Evolutionary conservation across 345 rosid genomes (phyloP).

Genomic region (Ricinus communis): DNA sequence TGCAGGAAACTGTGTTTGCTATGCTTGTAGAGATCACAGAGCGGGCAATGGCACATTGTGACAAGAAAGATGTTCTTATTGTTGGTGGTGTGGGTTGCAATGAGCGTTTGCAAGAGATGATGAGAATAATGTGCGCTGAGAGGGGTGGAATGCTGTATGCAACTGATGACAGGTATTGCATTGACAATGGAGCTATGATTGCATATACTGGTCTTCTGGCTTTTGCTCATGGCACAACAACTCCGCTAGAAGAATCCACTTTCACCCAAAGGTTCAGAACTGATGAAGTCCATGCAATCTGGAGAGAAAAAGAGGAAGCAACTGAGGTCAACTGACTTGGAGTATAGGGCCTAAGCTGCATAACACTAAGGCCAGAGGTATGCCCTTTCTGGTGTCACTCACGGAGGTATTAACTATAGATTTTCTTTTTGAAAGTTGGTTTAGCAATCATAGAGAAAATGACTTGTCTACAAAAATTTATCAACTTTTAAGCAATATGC

Average conservation of each 20-base stretch:
- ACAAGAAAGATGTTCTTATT: constrained; percentile 82
- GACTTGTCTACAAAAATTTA: background rate
- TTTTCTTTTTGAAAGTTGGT: background rate
- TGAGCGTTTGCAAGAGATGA: constrained; percentile 92
- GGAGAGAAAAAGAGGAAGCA: constrained; percentile 58
- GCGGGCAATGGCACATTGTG: constrained; percentile 97
- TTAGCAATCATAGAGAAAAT: background rate
- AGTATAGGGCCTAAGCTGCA: background rate
- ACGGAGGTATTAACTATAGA: background rate
- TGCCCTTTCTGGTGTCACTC: background rate
- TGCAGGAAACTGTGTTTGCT: constrained; percentile 81
- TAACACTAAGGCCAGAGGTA: background rate
- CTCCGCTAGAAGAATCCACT: constrained; percentile 77
- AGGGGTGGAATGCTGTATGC: constrained; percentile 82
- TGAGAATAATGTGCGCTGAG: constrained; percentile 90
- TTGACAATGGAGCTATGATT: constrained; percentile 98
- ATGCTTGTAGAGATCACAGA: constrained; percentile 98
- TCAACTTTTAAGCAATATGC: background rate
- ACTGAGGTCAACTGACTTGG: background rate
- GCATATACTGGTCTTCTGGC: constrained; percentile 93
- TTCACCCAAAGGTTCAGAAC: constrained; percentile 93
- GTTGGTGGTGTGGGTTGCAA: constrained; percentile 98
- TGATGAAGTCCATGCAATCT: constrained; percentile 87
- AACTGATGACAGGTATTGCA: constrained; percentile 85
- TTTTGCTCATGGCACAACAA: constrained; percentile 62